A percentile compares a stretch with the other conserved stretches of the same genome.
phyloP scores from a whole-genome alignment of 2,329 filamentous ascomycete genomes.

The Phoma sp. region DNA sequence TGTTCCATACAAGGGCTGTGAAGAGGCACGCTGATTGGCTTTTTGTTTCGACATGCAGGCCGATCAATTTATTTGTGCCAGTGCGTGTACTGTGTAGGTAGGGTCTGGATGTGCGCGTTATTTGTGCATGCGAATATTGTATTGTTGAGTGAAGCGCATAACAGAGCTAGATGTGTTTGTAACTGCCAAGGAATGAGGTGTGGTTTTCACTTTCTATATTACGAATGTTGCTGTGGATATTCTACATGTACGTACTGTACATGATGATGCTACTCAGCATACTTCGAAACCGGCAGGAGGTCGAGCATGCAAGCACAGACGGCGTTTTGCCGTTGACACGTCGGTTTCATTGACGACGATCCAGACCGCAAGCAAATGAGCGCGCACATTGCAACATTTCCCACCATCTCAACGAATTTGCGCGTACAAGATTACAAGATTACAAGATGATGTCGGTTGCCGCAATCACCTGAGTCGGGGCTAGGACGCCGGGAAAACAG shows the following conservation, averaged over 20 bases:
- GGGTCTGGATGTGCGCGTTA: background rate
- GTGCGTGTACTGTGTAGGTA: background rate
- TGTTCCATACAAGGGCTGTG: slow-evolving; percentile 2
- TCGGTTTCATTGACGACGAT: background rate
- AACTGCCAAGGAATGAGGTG: background rate
- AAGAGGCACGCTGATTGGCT: background rate
- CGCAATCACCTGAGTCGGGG: slow-evolving; percentile 3
- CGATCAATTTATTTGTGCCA: slow-evolving; percentile 7
- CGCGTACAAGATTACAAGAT: slow-evolving; percentile 3
- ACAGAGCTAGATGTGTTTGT: background rate
- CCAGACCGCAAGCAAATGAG: background rate
- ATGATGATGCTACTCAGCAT: background rate
- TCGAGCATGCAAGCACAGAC: background rate
- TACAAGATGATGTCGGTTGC: background rate
- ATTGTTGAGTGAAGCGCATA: background rate
- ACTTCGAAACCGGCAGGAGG: background rate
- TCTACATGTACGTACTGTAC: background rate
- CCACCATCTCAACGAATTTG: background rate
- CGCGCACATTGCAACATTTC: background rate
- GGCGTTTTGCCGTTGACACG: background rate
- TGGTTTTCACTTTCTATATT: too few relatives aligned
- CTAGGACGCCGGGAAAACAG: background rate
- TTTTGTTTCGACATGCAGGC: background rate
- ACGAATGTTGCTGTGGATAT: too few relatives aligned
- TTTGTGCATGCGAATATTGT: background rate